Conservation (phyloP, 1,284 basidiomycete species). For the Cutaneotrichosporon cutaneum region DNA sequence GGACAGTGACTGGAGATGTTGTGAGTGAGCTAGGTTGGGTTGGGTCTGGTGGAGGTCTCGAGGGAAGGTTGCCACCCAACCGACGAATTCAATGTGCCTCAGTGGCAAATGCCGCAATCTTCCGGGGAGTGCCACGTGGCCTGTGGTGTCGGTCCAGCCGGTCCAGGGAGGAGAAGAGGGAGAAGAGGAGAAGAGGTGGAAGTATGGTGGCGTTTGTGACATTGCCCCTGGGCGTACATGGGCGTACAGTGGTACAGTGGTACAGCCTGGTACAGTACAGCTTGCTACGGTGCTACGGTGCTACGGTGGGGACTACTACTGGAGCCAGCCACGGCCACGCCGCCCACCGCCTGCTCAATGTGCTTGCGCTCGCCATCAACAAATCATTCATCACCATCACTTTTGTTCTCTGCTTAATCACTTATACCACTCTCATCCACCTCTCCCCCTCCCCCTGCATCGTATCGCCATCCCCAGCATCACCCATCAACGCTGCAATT, state of each 20-base stretch:
- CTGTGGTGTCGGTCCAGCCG: too few relatives aligned
- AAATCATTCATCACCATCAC: constrained; percentile 7
- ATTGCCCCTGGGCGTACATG: neutral
- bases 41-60: neutral
- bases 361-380: neutral
- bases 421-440: constrained; percentile 1
- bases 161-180: neutral
- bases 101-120: constrained; percentile 25
- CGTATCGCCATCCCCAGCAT: neutral
- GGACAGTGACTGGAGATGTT: neutral
- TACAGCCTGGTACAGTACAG: too few relatives aligned
- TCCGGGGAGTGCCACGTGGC: constrained; percentile 10
- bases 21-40: neutral
- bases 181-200: too few relatives aligned
- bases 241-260: neutral
- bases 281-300: too few relatives aligned
- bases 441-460: neutral
- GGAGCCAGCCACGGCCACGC: too few relatives aligned
- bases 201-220: constrained; percentile 1
- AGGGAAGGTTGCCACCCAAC: constrained; percentile 15
- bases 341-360: too few relatives aligned
- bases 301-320: too few relatives aligned
- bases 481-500: neutral
- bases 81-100: constrained; percentile 14
- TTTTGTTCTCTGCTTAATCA: constrained; percentile 1